Conservation (phyloP, 2,329 filamentous ascomycete genomes). For the Zymoseptoria tritici region DNA sequence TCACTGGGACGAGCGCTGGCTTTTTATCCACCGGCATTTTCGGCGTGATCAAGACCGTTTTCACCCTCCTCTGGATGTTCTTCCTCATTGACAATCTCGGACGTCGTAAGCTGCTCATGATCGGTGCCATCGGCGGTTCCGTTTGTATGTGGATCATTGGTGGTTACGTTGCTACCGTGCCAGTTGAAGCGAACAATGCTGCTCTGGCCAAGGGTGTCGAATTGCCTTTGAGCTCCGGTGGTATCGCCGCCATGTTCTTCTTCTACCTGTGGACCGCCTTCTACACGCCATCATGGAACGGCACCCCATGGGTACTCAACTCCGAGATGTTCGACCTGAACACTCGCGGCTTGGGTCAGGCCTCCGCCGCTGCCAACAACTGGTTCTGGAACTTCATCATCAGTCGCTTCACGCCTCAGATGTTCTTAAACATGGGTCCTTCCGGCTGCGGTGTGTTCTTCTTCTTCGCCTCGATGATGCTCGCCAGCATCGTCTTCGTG, state of each 20-base stretch:
- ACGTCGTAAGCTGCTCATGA: constrained; percentile 56
- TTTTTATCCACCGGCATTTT: constrained; percentile 68
- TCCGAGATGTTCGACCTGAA: constrained; percentile 67
- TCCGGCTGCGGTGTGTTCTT: constrained; percentile 35
- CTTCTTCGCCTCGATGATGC: constrained; percentile 44
- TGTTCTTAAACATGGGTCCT: constrained; percentile 42
- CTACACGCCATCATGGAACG: constrained; percentile 52
- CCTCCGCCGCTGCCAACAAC: constrained; percentile 44
- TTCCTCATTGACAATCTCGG: constrained; percentile 60
- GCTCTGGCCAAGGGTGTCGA: constrained; percentile 20
- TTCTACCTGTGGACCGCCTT: constrained; percentile 63
- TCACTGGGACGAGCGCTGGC: constrained; percentile 51
- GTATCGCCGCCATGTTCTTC: constrained; percentile 59
- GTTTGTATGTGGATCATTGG: constrained; percentile 60
- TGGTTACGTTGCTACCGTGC: constrained; percentile 44
- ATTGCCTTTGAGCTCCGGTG: constrained; percentile 36
- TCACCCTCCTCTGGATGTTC: constrained; percentile 63
- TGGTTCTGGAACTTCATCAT: constrained; percentile 67
- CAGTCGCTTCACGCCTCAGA: constrained; percentile 58
- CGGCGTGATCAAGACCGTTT: constrained; percentile 64
- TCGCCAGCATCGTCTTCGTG: constrained; percentile 38
- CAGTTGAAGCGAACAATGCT: constrained; percentile 32
- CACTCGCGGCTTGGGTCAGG: constrained; percentile 61
- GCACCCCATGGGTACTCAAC: constrained; percentile 67
- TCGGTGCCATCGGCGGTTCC: constrained; percentile 56